Percentiles rank a stretch among this genome's conserved stretches.
These are phyloP conservation scores for Boeremia exigua DNA, from an alignment of 2,329 filamentous ascomycete species.

Conservation along the genomic window DNA sequence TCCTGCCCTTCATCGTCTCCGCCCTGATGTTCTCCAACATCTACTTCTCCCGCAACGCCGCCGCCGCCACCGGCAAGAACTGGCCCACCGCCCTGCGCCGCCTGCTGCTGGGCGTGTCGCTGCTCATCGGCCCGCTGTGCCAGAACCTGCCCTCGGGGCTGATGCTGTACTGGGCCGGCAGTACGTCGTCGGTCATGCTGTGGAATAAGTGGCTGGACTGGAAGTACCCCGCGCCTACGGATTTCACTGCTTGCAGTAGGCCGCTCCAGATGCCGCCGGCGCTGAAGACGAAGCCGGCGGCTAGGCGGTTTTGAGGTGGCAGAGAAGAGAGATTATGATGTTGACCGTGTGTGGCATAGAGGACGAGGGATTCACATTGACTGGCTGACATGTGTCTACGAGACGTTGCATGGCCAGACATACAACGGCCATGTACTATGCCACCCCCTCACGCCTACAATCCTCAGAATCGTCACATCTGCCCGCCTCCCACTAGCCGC, in stretches of 20 bases:
- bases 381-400: too few relatives aligned
- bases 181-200: slow-evolving; percentile 42
- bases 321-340: too few relatives aligned
- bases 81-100: slow-evolving; percentile 31
- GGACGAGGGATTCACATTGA: too few relatives aligned
- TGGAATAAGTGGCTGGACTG: slow-evolving; percentile 44
- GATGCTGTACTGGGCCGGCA: slow-evolving; percentile 51
- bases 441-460: too few relatives aligned
- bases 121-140: slow-evolving; percentile 42
- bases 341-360: too few relatives aligned
- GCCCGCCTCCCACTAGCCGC: too few relatives aligned
- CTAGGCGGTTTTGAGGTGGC: background rate
- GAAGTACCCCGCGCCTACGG: slow-evolving; percentile 35
- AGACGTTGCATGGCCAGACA: too few relatives aligned
- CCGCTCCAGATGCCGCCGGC: slow-evolving; percentile 32
- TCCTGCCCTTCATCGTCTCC: slow-evolving; percentile 58
- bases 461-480: too few relatives aligned
- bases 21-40: slow-evolving; percentile 58
- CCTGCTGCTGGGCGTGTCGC: slow-evolving; percentile 35
- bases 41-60: slow-evolving; percentile 35
- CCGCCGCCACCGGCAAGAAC: slow-evolving; percentile 17
- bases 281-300: slow-evolving; percentile 2
- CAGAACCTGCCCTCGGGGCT: slow-evolving; percentile 49
- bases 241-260: slow-evolving; percentile 35
- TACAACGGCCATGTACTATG: too few relatives aligned